These are phyloP conservation scores for Forsythia viridissima DNA, from an alignment of 257 asterid genomes.

Conservation along the genomic window DNA sequence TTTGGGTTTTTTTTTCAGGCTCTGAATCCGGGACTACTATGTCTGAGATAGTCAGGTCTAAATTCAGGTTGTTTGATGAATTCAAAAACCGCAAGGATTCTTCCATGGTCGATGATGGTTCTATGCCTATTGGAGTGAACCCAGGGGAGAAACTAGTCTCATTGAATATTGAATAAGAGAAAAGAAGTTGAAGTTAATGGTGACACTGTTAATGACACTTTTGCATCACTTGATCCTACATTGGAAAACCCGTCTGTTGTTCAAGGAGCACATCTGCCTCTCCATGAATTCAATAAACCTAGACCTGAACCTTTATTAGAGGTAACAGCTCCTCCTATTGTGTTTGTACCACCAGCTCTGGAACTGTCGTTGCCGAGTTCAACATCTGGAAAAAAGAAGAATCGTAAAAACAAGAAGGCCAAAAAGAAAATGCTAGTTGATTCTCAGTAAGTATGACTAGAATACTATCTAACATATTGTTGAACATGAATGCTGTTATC, in stretches of 20 bases:
- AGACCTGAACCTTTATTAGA: constrained; percentile 19
- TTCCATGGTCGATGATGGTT: constrained; percentile 3
- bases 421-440: constrained; percentile 24
- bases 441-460: constrained; percentile 37
- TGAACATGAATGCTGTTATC: constrained; percentile 1
- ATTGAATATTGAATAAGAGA: constrained; percentile 15
- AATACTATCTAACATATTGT: not conserved
- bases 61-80: constrained; percentile 38
- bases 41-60: constrained; percentile 48
- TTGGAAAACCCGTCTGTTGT: constrained; percentile 14
- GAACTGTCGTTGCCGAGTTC: constrained; percentile 13
- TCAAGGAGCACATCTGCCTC: constrained; percentile 20
- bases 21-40: constrained; percentile 38
- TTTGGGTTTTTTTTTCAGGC: constrained; percentile 32
- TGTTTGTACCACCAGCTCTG: constrained; percentile 45
- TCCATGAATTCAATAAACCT: constrained; percentile 38
- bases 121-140: constrained; percentile 8
- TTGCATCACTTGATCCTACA: constrained; percentile 14
- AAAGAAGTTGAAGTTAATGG: constrained; percentile 32
- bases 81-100: constrained; percentile 31
- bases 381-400: constrained; percentile 25
- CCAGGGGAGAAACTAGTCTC: not conserved
- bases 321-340: constrained; percentile 26
- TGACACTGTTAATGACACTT: not conserved
- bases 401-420: constrained; percentile 34